These are phyloP conservation scores for Canavalia gladiata DNA, from an alignment of 306 rosid species.

Conservation along the genomic window DNA sequence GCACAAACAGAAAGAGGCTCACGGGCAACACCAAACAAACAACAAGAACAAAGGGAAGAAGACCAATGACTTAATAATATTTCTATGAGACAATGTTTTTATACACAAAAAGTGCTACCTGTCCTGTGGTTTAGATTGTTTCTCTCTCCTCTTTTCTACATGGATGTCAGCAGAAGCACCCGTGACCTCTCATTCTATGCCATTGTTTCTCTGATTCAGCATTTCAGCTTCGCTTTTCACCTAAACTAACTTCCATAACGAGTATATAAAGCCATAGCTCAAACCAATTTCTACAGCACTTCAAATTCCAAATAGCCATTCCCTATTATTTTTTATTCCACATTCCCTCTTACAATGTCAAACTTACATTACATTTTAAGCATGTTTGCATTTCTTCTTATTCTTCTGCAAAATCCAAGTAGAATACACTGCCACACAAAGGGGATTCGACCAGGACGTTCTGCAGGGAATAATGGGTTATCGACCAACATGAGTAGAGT, in stretches of 20 bases:
- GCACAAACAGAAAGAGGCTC: conserved; percentile 68
- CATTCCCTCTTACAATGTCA: conserved; percentile 59
- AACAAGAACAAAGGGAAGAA: conserved; percentile 54
- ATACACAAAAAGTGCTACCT: conserved; percentile 58
- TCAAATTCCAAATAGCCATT: conserved; percentile 36
- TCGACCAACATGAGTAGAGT: conserved; percentile 56
- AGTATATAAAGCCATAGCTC: conserved; percentile 42
- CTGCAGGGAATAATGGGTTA: conserved; percentile 48
- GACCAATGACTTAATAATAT: conserved; percentile 22
- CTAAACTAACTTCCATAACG: conserved; percentile 40
- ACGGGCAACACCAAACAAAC: conserved; percentile 75
- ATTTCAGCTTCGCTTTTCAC: conserved; percentile 52
- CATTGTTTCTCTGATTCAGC: conserved; percentile 55
- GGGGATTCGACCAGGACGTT: conserved; percentile 56
- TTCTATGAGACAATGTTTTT: conserved; percentile 43
- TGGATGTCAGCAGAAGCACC: conserved; percentile 61
- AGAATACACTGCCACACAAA: conserved; percentile 68
- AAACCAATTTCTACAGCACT: conserved; percentile 31
- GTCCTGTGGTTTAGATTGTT: conserved; percentile 59
- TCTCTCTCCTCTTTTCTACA: conserved; percentile 46
- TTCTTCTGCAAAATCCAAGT: conserved; percentile 53
- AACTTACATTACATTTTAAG: conserved; percentile 46
- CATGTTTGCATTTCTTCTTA: conserved; percentile 53
- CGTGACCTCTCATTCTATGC: conserved; percentile 69
- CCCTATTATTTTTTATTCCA: background rate